Conservation (phyloP, 305 asterid species). For the Vinca major region DNA sequence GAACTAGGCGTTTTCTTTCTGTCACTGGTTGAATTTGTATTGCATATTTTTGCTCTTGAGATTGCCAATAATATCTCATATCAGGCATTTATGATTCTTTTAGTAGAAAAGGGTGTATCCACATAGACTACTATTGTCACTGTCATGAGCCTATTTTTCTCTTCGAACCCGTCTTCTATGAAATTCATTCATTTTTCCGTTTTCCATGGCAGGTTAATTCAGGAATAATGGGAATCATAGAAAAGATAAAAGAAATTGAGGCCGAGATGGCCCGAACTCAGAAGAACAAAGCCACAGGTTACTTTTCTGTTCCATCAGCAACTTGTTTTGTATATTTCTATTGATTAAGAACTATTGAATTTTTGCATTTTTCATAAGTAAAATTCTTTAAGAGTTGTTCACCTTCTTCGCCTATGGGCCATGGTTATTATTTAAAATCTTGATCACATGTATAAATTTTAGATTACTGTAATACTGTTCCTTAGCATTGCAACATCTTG, state of each 20-base stretch:
- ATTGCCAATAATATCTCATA: too few relatives aligned
- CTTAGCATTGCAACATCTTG: neutral
- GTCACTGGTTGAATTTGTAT: neutral
- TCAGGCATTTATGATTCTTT: too few relatives aligned
- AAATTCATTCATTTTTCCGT: slow-evolving; percentile 3
- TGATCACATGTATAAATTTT: neutral
- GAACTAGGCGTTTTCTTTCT: neutral
- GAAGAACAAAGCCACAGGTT: slow-evolving; percentile 97
- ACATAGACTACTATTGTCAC: too few relatives aligned
- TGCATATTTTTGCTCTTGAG: neutral
- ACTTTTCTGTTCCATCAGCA: neutral
- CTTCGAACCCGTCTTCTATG: neutral
- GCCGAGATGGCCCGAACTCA: slow-evolving; percentile 99
- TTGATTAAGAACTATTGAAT: neutral
- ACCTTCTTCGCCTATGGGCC: neutral
- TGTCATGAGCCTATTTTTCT: neutral
- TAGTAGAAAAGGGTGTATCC: too few relatives aligned
- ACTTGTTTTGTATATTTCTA: neutral
- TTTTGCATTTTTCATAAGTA: neutral
- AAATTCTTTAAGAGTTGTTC: neutral
- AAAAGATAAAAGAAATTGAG: slow-evolving; percentile 88
- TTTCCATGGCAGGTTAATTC: slow-evolving; percentile 30
- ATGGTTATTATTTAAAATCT: neutral
- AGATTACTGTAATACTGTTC: neutral
- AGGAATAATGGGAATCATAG: slow-evolving; percentile 78